Base-by-base conservation (phyloP, 2,329 filamentous ascomycete genomes). In the Amylocarpus encephaloides region DNA sequence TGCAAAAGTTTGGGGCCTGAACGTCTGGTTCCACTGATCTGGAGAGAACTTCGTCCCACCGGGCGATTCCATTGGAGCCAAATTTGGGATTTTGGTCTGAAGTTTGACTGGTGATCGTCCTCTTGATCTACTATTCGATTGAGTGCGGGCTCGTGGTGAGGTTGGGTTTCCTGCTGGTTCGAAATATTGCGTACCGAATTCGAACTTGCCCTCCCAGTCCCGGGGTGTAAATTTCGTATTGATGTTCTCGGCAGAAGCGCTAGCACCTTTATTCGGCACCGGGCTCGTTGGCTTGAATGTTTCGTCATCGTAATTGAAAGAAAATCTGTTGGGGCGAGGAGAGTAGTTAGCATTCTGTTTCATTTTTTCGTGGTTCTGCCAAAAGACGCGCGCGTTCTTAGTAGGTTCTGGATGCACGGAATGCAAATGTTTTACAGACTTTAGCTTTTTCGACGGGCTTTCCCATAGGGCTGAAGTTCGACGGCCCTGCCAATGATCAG, bases 191-290 rank as follows among this genome's bases (percentile, higher is more conserved):
- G 52, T 55, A 10, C 64, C 63, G 39, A 62, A 64, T 41, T 62
- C 55, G 45, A 67, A 67, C 46, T 63, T 66, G 5, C 63, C 64
- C 51, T 61, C 54, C 65, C 65, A 67, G 46, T 80, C 73, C 12
- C 74, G 73, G 3, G 75, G 69, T 16, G 73, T 73, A 64, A 84
- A 84, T 35, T 69, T 76, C 15, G 80, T 83, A 64, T 80, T 79
- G 57, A 84, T 83, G 46, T 76, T 79, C 50, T 84, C 79, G 16
- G 75, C 68, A 58, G 76, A 82, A 50, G 66, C 74, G 52, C 72
- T 73, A 35, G 68, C 61, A 52, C 80, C 79, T 2, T 64, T 65
- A 38, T 68, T 65, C 33, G 63, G 66, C 16, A 67, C 62, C n/a
- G 68, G 61, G 9, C 67, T 64, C 5, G 69, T 64, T 30, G 60